phyloP scores from a whole-genome alignment of 768 basidiomycete genomes.

The Panaeolus papilionaceus region DNA sequence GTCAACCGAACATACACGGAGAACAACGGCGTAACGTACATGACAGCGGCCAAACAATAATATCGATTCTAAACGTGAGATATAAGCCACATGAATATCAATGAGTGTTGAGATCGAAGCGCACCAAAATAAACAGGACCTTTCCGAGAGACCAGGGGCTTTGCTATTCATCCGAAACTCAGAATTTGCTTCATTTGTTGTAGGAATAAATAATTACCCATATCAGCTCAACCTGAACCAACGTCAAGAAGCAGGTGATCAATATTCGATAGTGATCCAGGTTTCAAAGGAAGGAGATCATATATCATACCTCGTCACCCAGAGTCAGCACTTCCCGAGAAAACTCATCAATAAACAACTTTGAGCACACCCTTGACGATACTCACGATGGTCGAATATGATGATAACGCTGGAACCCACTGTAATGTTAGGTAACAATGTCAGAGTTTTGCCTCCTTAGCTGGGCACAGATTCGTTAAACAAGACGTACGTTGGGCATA shows the following conservation, averaged over 20 bases:
- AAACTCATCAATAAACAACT: not conserved
- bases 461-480: not conserved
- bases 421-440: conserved; percentile 28
- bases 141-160: conserved; percentile 65
- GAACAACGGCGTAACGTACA: conserved; percentile 42
- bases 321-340: conserved; percentile 51
- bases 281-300: conserved; percentile 20
- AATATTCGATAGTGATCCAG: conserved; percentile 16
- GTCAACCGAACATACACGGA: not conserved
- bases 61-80: conserved; percentile 58
- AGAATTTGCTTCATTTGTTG: not conserved
- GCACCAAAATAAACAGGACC: conserved; percentile 57
- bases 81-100: not conserved
- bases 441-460: not conserved
- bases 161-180: conserved; percentile 37
- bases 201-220: conserved; percentile 46
- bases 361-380: not conserved
- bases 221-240: conserved; percentile 52
- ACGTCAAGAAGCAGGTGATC: not conserved
- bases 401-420: conserved; percentile 60
- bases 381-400: conserved; percentile 59
- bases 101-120: conserved; percentile 21
- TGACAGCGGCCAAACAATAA: conserved; percentile 53
- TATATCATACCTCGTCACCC: conserved; percentile 57
- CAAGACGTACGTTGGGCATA: conserved; percentile 48